phyloP scores from a whole-genome alignment of 495 filamentous ascomycete species.

The Talaromyces stipitatus region DNA sequence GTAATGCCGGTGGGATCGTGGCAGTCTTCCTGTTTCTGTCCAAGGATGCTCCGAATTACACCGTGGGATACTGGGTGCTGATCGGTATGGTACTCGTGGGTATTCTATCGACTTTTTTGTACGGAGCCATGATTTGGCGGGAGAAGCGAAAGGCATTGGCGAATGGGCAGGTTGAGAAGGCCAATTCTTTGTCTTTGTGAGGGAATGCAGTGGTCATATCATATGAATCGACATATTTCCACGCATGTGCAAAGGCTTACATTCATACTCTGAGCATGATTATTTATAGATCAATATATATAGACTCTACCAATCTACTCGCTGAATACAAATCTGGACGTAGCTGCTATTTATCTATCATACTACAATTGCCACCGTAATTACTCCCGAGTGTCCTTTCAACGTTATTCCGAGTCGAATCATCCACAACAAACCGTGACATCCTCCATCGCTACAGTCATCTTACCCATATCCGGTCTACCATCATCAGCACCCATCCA shows the following conservation, averaged over 20 bases:
- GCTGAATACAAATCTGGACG: too few species aligned
- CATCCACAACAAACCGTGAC: conserved; percentile 21
- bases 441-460: conserved; percentile 10
- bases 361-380: too few species aligned
- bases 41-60: conserved; percentile 25
- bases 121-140: conserved; percentile 4
- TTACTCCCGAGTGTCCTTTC: too few species aligned
- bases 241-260: too few species aligned
- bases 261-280: too few species aligned
- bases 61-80: conserved; percentile 23
- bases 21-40: conserved; percentile 28
- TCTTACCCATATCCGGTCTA: not conserved
- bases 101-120: conserved; percentile 10
- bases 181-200: not conserved
- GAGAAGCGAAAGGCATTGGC: not conserved
- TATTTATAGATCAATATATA: too few species aligned
- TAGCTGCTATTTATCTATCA: too few species aligned
- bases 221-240: too few species aligned
- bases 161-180: conserved; percentile 2
- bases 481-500: conserved; percentile 16
- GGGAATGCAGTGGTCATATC: not conserved
- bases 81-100: conserved; percentile 7
- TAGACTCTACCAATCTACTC: too few species aligned
- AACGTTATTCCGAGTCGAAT: not conserved
- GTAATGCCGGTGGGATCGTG: conserved; percentile 33